Base-by-base conservation (phyloP, 164 flowering plant species). In the Vitis riparia region DNA sequence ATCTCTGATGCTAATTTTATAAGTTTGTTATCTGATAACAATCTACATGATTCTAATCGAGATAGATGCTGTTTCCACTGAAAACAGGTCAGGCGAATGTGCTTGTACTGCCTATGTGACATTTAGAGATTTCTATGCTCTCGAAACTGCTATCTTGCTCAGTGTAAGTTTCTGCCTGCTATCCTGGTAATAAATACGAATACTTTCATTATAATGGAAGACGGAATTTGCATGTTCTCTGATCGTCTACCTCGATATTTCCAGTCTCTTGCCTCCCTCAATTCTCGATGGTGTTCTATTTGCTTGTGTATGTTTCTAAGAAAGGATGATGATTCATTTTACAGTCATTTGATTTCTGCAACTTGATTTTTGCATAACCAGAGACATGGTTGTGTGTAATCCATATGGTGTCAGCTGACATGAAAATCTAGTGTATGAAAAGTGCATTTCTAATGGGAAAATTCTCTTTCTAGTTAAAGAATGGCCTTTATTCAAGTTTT, bases 141-240 rank as follows among this genome's bases (percentile, higher is more conserved):
- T 88, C 77, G 92, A 89, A 78, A 94, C 93, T 62, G 97, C 97
- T 12, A 80, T 89, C 51, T 76, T 94, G 77, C 93, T 93, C 69
- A 89, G 86, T 83, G 97, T 94, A 79, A 89, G 97, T 80, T 63
- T 17, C 8, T 44, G 11, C 30, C 8, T 49, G 27, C n/a, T 11
- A 8, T 51, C 16, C 8, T 19, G 50, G 8, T 53, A 53, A 11
- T 15, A 61, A 29, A 11, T 3, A 27, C 2, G 9, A 3, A 27
- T 23, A 1, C 37, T 23, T 23, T 2, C 30, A 37, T 11, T 59
- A 37, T 4, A 11, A 27, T 23, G 44, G 62, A 59, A 15, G 62
- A 59, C 27, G 12, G 37, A 53, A 53, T 53, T 13, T 15, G 56
- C 56, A 53, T 58, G 2, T 7, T 10, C 62, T 27, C 19, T 59